Base-by-base conservation (phyloP, 352 stramenopile genomes). In the Phytophthora pisi region DNA sequence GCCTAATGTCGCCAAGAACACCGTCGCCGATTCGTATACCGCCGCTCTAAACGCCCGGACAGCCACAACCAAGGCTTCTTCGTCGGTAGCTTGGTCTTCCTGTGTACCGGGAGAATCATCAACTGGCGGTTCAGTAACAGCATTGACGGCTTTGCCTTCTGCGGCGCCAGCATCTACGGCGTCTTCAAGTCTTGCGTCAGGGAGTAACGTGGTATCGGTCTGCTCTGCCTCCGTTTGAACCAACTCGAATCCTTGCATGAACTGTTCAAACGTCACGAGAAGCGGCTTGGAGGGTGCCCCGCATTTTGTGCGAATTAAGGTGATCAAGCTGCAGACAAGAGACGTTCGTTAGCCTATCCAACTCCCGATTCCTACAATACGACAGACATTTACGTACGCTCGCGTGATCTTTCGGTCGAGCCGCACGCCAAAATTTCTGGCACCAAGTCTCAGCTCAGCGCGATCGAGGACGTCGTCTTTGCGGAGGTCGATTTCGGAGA, bases 341-440 rank as follows among this genome's bases (percentile, higher is more conserved):
- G 28, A 11, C 16, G 18, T 47, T 18, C 6, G 46, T 71, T 46
- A 72, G 54, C 63, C 15, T 43, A n/a, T 7, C 16, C 4, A 51
- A 38, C 1, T 28, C 16, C 20, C 43, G 8, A 16, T 47, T 26
- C 47, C 24, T 36, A 16, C 20, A 13, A 28, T 34, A 42, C 36
- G 36, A 16, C 13, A 9, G 11, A 3, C 23, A 23, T 16, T 10
- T 36, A 66, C 76, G 30, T 77, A 90, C 72, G 79, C 81, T 34
- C 86, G 79, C 6, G 84, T 89, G 61, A 93, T 74, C 26, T 80
- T 80, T 1, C 86, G 78, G 54, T 89, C 71, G 15, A 95, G 72
- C 4, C 81, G 68, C 9, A 95, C 54, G 0, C 82, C 77, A 18
- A 91, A 88, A 30, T 66, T 64, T 20, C 70, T 65, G 15, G 79